A percentile compares a stretch with the other conserved stretches of the same genome.
phyloP scores from a whole-genome alignment of 257 asterid species.

The Penstemon newberryi region DNA sequence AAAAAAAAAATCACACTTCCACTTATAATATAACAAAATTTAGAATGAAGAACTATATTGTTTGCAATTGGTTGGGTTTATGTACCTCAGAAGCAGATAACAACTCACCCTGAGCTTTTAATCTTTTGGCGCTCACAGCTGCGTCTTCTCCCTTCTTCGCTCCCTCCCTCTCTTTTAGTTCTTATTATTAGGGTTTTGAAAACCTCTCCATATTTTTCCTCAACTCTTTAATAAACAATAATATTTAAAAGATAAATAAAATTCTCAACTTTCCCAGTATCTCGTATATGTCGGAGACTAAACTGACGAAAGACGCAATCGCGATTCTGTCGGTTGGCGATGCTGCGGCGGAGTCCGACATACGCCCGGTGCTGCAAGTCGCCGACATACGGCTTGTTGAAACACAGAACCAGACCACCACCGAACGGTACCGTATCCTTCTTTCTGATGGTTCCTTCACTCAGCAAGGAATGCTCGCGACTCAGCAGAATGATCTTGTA shows the following conservation, averaged over 20 bases:
- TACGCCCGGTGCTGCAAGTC: slow-evolving; percentile 71
- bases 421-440: slow-evolving; percentile 65
- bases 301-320: slow-evolving; percentile 65
- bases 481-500: slow-evolving; percentile 73
- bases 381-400: slow-evolving; percentile 55
- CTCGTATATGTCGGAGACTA: slow-evolving; percentile 35
- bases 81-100: not conserved
- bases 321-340: slow-evolving; percentile 43
- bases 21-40: too few relatives aligned
- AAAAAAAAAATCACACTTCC: too few relatives aligned
- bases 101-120: not conserved
- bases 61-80: too few relatives aligned
- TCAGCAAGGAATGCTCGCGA: slow-evolving; percentile 90
- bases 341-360: slow-evolving; percentile 25
- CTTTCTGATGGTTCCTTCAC: slow-evolving; percentile 63
- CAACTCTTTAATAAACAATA: not conserved
- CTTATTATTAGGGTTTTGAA: not conserved
- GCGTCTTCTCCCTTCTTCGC: not conserved
- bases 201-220: not conserved
- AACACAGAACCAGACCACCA: slow-evolving; percentile 44
- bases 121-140: too few relatives aligned
- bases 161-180: not conserved
- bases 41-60: too few relatives aligned
- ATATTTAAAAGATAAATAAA: not conserved
- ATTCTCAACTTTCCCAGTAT: too few relatives aligned